phyloP scores from a whole-genome alignment of 2,329 filamentous ascomycete species.

The Cladophialophora bantiana region DNA sequence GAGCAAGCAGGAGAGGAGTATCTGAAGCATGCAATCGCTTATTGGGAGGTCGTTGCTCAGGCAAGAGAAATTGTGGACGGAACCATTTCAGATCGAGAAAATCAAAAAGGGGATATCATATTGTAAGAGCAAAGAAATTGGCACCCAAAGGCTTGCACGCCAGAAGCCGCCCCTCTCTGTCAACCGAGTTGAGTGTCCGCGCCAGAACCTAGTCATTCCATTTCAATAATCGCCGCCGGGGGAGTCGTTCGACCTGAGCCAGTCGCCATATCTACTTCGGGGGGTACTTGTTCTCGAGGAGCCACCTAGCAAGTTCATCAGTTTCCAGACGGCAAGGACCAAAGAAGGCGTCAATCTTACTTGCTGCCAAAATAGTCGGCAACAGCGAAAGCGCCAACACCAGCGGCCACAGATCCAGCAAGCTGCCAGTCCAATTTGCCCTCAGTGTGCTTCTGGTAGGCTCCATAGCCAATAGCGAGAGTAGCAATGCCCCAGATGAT shows the following conservation, averaged over 20 bases:
- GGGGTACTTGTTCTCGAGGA: conserved; percentile 60
- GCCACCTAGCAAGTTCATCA: conserved; percentile 49
- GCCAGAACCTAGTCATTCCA: conserved; percentile 25
- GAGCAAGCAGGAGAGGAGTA: background rate
- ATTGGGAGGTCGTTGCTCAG: background rate
- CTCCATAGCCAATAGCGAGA: conserved; percentile 55
- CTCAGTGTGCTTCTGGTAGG: conserved; percentile 54
- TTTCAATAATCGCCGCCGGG: conserved; percentile 4
- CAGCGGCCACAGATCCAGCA: conserved; percentile 52
- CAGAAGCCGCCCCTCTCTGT: conserved; percentile 30
- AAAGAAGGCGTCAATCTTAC: conserved; percentile 42
- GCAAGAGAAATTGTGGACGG: background rate
- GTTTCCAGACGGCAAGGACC: conserved; percentile 12
- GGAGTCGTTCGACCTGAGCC: conserved; percentile 6
- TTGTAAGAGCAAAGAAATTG: conserved; percentile 28
- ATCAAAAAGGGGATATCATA: conserved; percentile 35
- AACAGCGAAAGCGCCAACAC: conserved; percentile 53
- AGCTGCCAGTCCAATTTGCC: conserved; percentile 57
- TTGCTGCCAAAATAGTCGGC: conserved; percentile 59
- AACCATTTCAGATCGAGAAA: conserved; percentile 7
- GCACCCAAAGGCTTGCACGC: conserved; percentile 28
- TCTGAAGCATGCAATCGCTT: background rate
- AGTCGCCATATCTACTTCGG: conserved; percentile 48
- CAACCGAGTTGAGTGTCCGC: conserved; percentile 35
- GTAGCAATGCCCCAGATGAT: conserved; percentile 50